Base-by-base conservation (phyloP, 257 asterid species). In the Euphrasia confusa region DNA sequence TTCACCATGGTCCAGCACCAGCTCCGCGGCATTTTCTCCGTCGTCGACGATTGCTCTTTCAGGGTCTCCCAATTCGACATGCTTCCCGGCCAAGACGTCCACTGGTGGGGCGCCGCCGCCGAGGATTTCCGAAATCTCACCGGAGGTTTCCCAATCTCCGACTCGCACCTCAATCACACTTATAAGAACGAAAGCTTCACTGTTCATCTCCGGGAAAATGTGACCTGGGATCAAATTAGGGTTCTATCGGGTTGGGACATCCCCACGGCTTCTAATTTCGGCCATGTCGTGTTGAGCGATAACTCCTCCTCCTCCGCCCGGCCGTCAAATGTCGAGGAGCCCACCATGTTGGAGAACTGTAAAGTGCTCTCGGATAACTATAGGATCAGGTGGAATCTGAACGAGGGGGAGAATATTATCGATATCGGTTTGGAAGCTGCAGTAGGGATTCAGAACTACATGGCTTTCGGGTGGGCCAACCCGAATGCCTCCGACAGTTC, bases 401-500 rank as follows among this genome's bases (percentile, higher is more conserved):
- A 71, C 50, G 78, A 76, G 57, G 82, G 74, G 37, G 73, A 65
- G n/a, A 73, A 68, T 58, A 67, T 54, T 15, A 61, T 89, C 55
- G 97, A 86, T 68, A 75, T 92, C 67, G 99, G 97, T 45, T 79
- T 92, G 75, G 99, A 92, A 79, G 97, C 89, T 72, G 88, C 93
- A 10, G 68, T 77, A 52, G 85, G 84, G 52, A 68, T 71, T 70
- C 78, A 81, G 76, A 72, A 75, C 74, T 92, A 92, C 54, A 92
- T 89, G 99, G 96, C 88, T 5, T 89, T 92, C 54, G 99, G 99
- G 62, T 92, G 99, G 99, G 97, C 99, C 2, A 74, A 85, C 52
- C 94, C 95, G 18, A 83, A 79, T 69, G 78, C 84, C 9, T 68
- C 56, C 6, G 17, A 84, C 0, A 74, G 71, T 63, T 81, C 88